Conservation (phyloP, 1,139 yeast species). For the Diutina pseudorugosa region DNA sequence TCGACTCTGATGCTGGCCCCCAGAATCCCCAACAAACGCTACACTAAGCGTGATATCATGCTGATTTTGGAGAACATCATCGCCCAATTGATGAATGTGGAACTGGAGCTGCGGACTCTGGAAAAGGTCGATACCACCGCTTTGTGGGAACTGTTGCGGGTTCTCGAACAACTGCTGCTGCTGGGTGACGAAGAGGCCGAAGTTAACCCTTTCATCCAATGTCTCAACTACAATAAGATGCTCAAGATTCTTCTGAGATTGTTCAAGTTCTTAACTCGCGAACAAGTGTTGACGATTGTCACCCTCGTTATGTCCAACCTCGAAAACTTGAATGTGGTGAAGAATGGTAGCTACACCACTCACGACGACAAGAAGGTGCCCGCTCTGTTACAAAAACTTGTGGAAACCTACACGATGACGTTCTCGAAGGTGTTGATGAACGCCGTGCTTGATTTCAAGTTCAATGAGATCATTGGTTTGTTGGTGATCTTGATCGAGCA, state of each 20-base stretch:
- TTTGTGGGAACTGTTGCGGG: constrained; percentile 72
- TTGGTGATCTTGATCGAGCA: constrained; percentile 63
- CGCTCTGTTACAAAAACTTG: constrained; percentile 43
- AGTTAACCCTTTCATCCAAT: constrained; percentile 74
- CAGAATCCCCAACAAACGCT: constrained; percentile 19
- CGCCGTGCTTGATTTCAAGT: constrained; percentile 71
- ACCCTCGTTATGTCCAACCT: constrained; percentile 75
- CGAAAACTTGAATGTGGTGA: constrained; percentile 68
- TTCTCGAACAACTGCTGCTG: constrained; percentile 38
- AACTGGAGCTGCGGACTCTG: constrained; percentile 68
- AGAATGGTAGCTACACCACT: constrained; percentile 66
- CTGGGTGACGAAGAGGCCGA: constrained; percentile 28
- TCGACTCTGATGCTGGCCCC: constrained; percentile 18
- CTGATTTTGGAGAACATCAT: constrained; percentile 66
- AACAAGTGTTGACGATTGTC: constrained; percentile 67
- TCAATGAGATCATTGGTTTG: constrained; percentile 74
- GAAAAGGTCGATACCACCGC: constrained; percentile 40
- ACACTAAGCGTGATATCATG: constrained; percentile 33
- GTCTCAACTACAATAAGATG: constrained; percentile 78
- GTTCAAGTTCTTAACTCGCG: constrained; percentile 69
- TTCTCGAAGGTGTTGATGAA: constrained; percentile 80
- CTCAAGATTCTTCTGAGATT: constrained; percentile 82
- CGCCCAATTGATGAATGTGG: constrained; percentile 66
- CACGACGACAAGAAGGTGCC: constrained; percentile 45
- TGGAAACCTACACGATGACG: constrained; percentile 72